These are phyloP conservation scores for Firmiana major DNA, from an alignment of 345 rosid genomes.

Conservation along the genomic window DNA sequence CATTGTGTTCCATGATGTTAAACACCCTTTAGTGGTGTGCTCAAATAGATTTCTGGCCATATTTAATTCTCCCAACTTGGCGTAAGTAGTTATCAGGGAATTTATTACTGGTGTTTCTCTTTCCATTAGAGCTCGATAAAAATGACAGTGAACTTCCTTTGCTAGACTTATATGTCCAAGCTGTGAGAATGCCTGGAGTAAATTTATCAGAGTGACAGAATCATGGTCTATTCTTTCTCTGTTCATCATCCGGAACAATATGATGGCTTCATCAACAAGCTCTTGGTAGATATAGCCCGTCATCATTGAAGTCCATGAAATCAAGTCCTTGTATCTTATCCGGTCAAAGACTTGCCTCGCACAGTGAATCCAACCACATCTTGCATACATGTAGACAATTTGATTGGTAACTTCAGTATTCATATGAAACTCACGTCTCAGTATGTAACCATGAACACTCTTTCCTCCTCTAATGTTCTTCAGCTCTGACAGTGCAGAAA, in stretches of 20 bases:
- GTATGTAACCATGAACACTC: slow-evolving; percentile 25
- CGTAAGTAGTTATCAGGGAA: slow-evolving; percentile 33
- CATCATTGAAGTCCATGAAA: slow-evolving; percentile 35
- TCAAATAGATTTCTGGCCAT: slow-evolving; percentile 33
- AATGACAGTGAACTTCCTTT: slow-evolving; percentile 33
- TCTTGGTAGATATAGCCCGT: slow-evolving; percentile 22
- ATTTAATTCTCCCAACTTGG: slow-evolving; percentile 29
- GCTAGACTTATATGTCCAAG: slow-evolving; percentile 25
- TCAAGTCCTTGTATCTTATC: slow-evolving; percentile 26
- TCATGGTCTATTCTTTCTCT: slow-evolving; percentile 23
- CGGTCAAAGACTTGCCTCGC: slow-evolving; percentile 23
- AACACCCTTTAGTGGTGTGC: not conserved
- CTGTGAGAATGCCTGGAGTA: slow-evolving; percentile 29
- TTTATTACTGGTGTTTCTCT: slow-evolving; percentile 22
- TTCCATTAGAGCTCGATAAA: slow-evolving; percentile 22
- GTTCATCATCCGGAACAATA: slow-evolving; percentile 24
- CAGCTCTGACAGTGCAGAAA: slow-evolving; percentile 27
- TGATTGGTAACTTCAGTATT: slow-evolving; percentile 30
- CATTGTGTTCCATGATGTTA: slow-evolving; percentile 35
- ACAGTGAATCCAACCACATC: slow-evolving; percentile 19
- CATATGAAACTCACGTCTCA: slow-evolving; percentile 18
- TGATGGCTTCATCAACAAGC: slow-evolving; percentile 23
- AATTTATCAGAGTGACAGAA: slow-evolving; percentile 21
- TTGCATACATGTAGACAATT: slow-evolving; percentile 27
- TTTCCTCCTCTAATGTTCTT: slow-evolving; percentile 26